Evolutionary conservation across 345 rosid genomes (phyloP), one percentile per base, ranked within the genome.

Genomic region (Carallia pectinifolia): DNA sequence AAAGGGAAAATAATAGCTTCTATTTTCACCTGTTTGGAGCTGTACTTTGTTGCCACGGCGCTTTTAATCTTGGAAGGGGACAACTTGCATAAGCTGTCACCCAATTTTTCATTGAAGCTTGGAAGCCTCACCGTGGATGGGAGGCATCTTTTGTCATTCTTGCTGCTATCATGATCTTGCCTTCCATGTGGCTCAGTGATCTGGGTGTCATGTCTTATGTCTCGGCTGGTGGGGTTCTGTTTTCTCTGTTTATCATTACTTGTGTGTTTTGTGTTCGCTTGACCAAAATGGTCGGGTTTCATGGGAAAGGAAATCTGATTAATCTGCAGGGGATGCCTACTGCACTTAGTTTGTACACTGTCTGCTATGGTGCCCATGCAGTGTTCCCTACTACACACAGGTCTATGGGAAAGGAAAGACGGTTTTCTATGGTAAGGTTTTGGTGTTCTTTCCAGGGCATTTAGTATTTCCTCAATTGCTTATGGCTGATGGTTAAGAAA

Each of bases 291-390:
- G 70, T 71, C 0, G 81, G 82, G 34, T 79, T 86, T 69, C 65
- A 71, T 55, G 74, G 76, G 50, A 69, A 81, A 5, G 79, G 86
- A 53, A 77, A 64, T 53, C 34, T 79, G 31, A 56, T 82, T 0
- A 75, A 81, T 31, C 74, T 73, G 65, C 71, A 63, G 61, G 85
- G 86, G 12, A 39, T 84, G 52, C 88, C 88, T 52, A 81, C 80
- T 3, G 71, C 85, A 4, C 48, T 84, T 55, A 81, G 86, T 47
- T 64, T 84, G 64, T 82, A 73, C 44, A 74, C 74, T 18, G 84
- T 84, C 61, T 84, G 85, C 74, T 81, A 82, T 77, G 80, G 82
- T 37, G 86, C 85, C 17, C 88, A 79, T 65, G 72, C 82, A 0
- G 61, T 75, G 29, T 77, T 86, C 58, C 88, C 90, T 62, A 76